Percentiles rank a stretch among this genome's conserved stretches.
Conservation (phyloP, 2,329 filamentous ascomycete species). For the Aspergillus fructus region DNA sequence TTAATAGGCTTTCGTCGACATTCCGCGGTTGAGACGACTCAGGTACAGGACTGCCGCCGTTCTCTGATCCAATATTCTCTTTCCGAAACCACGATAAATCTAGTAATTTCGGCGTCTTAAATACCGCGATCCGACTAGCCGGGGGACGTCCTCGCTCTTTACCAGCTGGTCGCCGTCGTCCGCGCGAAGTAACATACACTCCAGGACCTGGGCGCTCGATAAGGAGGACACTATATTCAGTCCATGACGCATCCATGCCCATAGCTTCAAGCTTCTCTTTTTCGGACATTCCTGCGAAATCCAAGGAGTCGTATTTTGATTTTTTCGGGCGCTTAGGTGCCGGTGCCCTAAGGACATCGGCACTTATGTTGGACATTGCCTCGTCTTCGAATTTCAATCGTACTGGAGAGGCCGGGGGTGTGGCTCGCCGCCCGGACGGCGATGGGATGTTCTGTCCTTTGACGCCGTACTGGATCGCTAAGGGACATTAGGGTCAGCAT, state of each 20-base stretch:
- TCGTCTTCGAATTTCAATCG: conserved; percentile 14
- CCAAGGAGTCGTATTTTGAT: conserved; percentile 19
- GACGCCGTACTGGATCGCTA: conserved; percentile 11
- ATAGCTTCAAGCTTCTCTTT: conserved; percentile 39
- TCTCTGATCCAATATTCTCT: neutral
- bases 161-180: conserved; percentile 38
- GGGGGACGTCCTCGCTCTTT: conserved; percentile 39
- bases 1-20: neutral
- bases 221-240: conserved; percentile 38
- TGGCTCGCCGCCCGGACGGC: conserved; percentile 15
- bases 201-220: conserved; percentile 40
- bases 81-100: conserved; percentile 38
- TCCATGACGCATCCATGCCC: conserved; percentile 43
- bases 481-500: neutral
- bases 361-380: conserved; percentile 7
- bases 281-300: conserved; percentile 33
- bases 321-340: conserved; percentile 10
- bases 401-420: conserved; percentile 12
- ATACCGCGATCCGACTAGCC: conserved; percentile 40
- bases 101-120: conserved; percentile 35
- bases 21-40: neutral
- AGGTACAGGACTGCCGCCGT: neutral
- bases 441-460: conserved; percentile 6
- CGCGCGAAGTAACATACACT: conserved; percentile 42
- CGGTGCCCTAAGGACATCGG: neutral